A percentile compares a stretch with the other conserved stretches of the same genome.
These are phyloP conservation scores for Ophiocordyceps polyrhachis-furcata DNA, from an alignment of 2,329 filamentous ascomycete species.

Conservation along the genomic window DNA sequence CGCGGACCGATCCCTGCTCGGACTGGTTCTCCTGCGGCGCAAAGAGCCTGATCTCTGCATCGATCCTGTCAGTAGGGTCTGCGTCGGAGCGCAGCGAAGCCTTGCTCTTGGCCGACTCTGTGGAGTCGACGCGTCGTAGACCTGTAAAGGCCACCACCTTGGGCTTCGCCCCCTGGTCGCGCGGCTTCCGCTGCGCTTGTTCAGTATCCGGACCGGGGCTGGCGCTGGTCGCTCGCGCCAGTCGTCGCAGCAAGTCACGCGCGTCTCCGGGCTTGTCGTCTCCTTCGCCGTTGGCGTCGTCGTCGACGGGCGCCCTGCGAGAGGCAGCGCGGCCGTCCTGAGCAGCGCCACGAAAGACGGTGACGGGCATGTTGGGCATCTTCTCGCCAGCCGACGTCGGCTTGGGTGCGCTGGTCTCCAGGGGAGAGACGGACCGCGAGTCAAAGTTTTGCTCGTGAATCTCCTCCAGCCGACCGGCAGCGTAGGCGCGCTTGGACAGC, in stretches of 20 bases:
- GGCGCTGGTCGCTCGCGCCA: slow-evolving; percentile 27
- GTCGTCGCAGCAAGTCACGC: slow-evolving; percentile 27
- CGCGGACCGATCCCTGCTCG: slow-evolving; percentile 33
- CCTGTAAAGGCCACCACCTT: slow-evolving; percentile 28
- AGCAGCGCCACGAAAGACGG: slow-evolving; percentile 14
- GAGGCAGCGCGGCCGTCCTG: not conserved
- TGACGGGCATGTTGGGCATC: slow-evolving; percentile 21
- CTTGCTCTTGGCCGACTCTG: slow-evolving; percentile 29
- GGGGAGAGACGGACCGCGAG: slow-evolving; percentile 24
- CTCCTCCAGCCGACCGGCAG: slow-evolving; percentile 31
- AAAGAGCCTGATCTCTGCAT: slow-evolving; percentile 37
- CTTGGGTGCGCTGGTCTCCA: slow-evolving; percentile 14
- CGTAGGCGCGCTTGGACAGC: slow-evolving; percentile 25
- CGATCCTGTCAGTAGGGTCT: slow-evolving; percentile 37
- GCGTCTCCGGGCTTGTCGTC: slow-evolving; percentile 15
- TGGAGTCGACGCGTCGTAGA: slow-evolving; percentile 22
- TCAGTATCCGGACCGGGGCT: slow-evolving; percentile 17
- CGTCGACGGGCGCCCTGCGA: not conserved
- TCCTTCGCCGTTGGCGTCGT: not conserved
- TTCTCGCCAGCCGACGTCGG: slow-evolving; percentile 12
- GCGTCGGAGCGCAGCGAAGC: slow-evolving; percentile 29
- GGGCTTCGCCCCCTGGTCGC: slow-evolving; percentile 7
- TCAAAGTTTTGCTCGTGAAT: slow-evolving; percentile 31
- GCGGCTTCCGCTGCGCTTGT: not conserved
- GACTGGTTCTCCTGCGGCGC: slow-evolving; percentile 35